Conservation (phyloP, 345 rosid genomes). For the Gossypium australe region DNA sequence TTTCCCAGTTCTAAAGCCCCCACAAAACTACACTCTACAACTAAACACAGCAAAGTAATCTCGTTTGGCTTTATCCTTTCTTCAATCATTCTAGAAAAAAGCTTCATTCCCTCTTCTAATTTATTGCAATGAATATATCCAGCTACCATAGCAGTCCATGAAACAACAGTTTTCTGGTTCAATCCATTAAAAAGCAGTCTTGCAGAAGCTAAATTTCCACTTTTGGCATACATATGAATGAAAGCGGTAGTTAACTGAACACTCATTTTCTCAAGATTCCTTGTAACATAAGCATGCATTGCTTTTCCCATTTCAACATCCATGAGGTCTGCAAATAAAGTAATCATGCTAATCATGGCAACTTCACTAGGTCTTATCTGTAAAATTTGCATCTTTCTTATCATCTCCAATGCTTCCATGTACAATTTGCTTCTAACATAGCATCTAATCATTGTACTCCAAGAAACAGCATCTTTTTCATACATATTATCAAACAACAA, state of each 20-base stretch:
- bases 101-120: slow-evolving; percentile 25
- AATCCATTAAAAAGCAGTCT: slow-evolving; percentile 29
- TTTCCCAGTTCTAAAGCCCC: slow-evolving; percentile 33
- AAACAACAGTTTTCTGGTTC: slow-evolving; percentile 29
- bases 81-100: slow-evolving; percentile 32
- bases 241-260: slow-evolving; percentile 30
- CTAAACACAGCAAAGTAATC: slow-evolving; percentile 35
- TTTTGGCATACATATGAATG: slow-evolving; percentile 48
- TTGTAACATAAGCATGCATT: slow-evolving; percentile 37
- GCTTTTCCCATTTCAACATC: slow-evolving; percentile 25
- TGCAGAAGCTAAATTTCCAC: slow-evolving; percentile 32
- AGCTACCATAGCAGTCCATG: slow-evolving; percentile 46
- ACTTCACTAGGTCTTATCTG: slow-evolving; percentile 32
- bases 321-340: slow-evolving; percentile 25
- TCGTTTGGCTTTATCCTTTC: slow-evolving; percentile 34
- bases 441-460: slow-evolving; percentile 47
- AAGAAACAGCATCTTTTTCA: slow-evolving; percentile 43
- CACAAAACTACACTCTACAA: slow-evolving; percentile 33
- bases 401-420: slow-evolving; percentile 26
- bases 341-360: slow-evolving; percentile 34
- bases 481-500: slow-evolving; percentile 37
- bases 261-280: slow-evolving; percentile 34
- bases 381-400: slow-evolving; percentile 27
- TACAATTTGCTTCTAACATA: slow-evolving; percentile 22
- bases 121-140: slow-evolving; percentile 33